Evolutionary conservation across 2,329 filamentous ascomycete species (phyloP), one percentile per base, ranked within the genome.

Genomic region (Cadophora sp.): DNA sequence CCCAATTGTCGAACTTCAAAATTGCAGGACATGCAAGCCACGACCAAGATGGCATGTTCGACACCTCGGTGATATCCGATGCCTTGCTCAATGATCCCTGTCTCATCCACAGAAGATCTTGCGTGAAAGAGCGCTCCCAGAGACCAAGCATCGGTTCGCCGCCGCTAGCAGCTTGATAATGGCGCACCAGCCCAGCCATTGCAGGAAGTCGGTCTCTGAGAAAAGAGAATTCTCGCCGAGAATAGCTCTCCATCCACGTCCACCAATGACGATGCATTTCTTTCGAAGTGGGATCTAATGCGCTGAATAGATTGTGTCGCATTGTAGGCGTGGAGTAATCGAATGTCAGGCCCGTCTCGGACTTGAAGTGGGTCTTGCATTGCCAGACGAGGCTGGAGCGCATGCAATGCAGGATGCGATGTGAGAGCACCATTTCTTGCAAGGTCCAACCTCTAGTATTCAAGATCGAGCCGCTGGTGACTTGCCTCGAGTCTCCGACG

Each of bases 371-470:
- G 7, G 58, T 45, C 27, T 45, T 43, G 43, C 58, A 59, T 30
- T 59, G 39, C 58, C 58, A 59, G 22, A 45, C 30, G 1, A 59
- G 33, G 27, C 22, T 20, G 6, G 58, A 59, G 13, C 11, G 4
- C 58, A 59, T 59, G 20, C 33, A 59, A n/a, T 59, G 58, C 22
- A 59, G 9, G 41, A 59, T n/a, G 20, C 58, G 58, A n/a, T 59
- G 58, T 13, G 62, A 65, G 7, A 65, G 53, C 5, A 65, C 41
- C 55, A 55, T 48, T 27, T 65, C 62, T 30, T 65, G 62, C 1
- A 65, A 20, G 4, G 59, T 53, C 62, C 62, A 59, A 27, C 55
- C 41, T 30, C 41, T 50, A 11, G 58, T 45, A 14, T 65, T 48
- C 5, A 59, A 27, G 3, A 65, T 27, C 6, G 62, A 55, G n/a